phyloP scores from a whole-genome alignment of 176 grass and related monocot genomes.

The Zizania latifolia region DNA sequence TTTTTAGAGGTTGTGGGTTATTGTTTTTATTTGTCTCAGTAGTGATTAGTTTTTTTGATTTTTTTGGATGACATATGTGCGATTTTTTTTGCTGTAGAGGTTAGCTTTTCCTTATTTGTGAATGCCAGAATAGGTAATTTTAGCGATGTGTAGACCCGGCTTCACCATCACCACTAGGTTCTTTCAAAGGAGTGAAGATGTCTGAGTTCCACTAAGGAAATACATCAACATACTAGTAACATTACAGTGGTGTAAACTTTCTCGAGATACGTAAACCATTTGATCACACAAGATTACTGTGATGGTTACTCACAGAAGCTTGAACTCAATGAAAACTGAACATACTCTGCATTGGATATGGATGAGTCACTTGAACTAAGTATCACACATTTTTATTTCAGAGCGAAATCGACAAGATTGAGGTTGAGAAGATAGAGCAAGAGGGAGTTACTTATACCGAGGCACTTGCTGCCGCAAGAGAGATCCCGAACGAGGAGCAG shows the following conservation, averaged over 20 bases:
- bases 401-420: conserved; percentile 54
- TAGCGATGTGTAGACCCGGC: no score
- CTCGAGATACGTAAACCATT: neutral
- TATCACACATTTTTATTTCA: neutral
- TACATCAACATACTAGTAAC: neutral
- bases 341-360: neutral
- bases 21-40: no score
- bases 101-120: no score
- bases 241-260: neutral
- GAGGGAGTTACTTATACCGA: conserved; percentile 56
- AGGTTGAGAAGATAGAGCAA: conserved; percentile 63
- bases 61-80: no score
- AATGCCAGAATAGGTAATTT: no score
- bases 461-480: conserved; percentile 76
- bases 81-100: no score
- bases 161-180: no score
- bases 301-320: neutral
- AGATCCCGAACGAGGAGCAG: conserved; percentile 69
- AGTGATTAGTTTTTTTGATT: no score
- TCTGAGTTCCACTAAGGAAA: no score
- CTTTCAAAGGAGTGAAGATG: no score
- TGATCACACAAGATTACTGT: neutral
- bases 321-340: neutral
- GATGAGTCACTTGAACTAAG: conserved; percentile 1
- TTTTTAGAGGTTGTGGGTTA: no score